These are phyloP conservation scores for Aureobasidium sp. DNA, from an alignment of 2,329 filamentous ascomycete species.

Conservation along the genomic window DNA sequence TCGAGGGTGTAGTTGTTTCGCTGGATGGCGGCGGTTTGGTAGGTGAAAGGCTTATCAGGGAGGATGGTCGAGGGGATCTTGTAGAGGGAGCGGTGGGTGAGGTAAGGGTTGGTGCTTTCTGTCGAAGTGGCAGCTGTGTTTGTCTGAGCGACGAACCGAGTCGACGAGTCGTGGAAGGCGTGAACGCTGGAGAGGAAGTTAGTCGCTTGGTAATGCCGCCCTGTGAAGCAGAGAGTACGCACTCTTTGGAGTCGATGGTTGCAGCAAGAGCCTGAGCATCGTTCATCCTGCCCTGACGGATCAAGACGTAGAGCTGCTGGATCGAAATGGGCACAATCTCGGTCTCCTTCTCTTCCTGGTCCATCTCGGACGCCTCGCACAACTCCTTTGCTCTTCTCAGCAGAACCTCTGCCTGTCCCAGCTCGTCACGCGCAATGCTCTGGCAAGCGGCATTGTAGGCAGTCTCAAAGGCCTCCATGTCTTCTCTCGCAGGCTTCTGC, in stretches of 20 bases:
- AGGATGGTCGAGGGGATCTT: slow-evolving; percentile 44
- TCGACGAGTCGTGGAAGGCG: slow-evolving; percentile 60
- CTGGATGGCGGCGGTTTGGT: slow-evolving; percentile 53
- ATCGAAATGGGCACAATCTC: slow-evolving; percentile 68
- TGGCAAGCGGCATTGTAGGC: slow-evolving; percentile 73
- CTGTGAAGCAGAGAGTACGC: slow-evolving; percentile 25
- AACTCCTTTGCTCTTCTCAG: slow-evolving; percentile 61
- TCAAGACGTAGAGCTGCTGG: slow-evolving; percentile 66
- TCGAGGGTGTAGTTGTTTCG: slow-evolving; percentile 58
- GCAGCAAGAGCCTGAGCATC: slow-evolving; percentile 57
- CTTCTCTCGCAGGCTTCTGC: slow-evolving; percentile 49
- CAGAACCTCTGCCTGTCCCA: slow-evolving; percentile 55
- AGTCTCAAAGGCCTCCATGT: slow-evolving; percentile 69
- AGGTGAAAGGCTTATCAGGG: slow-evolving; percentile 60
- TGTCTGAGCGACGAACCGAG: slow-evolving; percentile 56
- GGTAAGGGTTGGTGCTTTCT: slow-evolving; percentile 53
- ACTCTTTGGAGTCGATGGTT: slow-evolving; percentile 55
- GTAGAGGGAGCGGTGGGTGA: slow-evolving; percentile 54
- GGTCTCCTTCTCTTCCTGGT: slow-evolving; percentile 62
- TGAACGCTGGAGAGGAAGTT: slow-evolving; percentile 42
- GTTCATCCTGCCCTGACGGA: slow-evolving; percentile 54
- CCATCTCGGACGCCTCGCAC: slow-evolving; percentile 52
- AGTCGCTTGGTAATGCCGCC: not conserved
- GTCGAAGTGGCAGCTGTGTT: slow-evolving; percentile 48
- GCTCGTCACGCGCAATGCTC: slow-evolving; percentile 59